Evolutionary conservation across 148 eudicot species (phyloP).

Genomic region (Nyssa sinensis): DNA sequence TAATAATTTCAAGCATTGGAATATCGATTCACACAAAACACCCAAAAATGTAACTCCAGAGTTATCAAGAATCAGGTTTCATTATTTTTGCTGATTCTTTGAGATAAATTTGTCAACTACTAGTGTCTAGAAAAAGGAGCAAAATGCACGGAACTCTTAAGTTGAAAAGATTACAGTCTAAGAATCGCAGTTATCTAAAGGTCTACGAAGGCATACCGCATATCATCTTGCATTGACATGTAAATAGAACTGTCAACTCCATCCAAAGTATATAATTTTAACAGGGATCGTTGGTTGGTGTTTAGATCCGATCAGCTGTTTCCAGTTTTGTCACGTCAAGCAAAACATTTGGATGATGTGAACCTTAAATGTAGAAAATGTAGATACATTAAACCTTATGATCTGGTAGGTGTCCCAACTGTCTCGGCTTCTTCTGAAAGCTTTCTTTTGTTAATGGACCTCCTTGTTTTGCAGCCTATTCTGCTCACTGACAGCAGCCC

Average conservation of each 20-base stretch:
- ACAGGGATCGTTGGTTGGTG: background rate
- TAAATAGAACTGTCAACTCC: no score
- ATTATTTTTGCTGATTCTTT: no score
- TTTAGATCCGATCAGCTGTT: slow-evolving; percentile 3
- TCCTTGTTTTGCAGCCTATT: slow-evolving; percentile 79
- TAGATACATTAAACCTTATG: background rate
- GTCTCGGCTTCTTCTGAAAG: slow-evolving; percentile 58
- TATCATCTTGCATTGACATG: no score
- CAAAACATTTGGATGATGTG: background rate
- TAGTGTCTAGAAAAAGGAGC: no score
- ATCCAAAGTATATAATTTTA: background rate
- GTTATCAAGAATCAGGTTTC: no score
- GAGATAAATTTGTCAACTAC: no score
- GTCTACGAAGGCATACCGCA: slow-evolving; percentile 1
- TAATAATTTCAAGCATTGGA: no score
- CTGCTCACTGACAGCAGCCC: slow-evolving; percentile 72
- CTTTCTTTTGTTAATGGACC: slow-evolving; percentile 63
- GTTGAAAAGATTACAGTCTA: background rate
- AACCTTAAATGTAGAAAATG: slow-evolving; percentile 13
- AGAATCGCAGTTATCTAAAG: background rate
- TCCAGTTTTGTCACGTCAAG: background rate
- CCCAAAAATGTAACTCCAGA: no score
- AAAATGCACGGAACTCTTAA: background rate
- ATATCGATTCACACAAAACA: no score
- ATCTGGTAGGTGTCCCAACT: slow-evolving; percentile 47